phyloP scores from a whole-genome alignment of 176 grass and related monocot species.

The Triticum timopheevii region DNA sequence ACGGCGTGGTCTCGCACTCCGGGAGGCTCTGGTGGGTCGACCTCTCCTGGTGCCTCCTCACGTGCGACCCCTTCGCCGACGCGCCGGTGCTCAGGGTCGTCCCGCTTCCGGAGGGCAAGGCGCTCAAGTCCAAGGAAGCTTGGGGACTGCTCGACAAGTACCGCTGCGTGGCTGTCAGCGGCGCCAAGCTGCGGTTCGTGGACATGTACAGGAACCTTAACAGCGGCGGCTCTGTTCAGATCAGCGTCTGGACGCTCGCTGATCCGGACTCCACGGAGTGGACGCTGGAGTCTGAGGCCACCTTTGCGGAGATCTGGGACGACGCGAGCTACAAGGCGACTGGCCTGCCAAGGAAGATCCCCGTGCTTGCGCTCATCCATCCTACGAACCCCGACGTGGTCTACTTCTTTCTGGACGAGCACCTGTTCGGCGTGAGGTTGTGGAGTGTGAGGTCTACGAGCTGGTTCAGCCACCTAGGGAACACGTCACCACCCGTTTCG shows the following conservation, averaged over 20 bases:
- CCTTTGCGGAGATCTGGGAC: neutral
- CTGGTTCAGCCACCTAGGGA: neutral
- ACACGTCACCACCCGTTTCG: neutral
- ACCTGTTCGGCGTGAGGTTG: neutral
- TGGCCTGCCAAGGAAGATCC: neutral
- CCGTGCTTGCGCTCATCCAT: neutral
- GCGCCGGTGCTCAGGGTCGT: neutral
- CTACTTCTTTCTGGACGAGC: conserved; percentile 2
- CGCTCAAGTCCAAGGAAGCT: neutral
- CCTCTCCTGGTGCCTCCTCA: conserved; percentile 4
- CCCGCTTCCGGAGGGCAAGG: neutral
- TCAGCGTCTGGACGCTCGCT: conserved; percentile 3
- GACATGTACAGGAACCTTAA: neutral
- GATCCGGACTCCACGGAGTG: conserved; percentile 12
- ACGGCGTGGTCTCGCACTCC: neutral
- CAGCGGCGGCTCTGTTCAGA: neutral
- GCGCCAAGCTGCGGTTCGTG: conserved; percentile 5
- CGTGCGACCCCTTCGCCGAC: neutral
- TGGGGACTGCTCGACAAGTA: conserved; percentile 17
- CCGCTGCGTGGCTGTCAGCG: conserved; percentile 5
- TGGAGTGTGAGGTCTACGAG: neutral
- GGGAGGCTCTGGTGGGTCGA: neutral
- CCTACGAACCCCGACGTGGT: neutral
- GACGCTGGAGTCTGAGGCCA: neutral
- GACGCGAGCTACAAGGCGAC: neutral